Evolutionary conservation across 495 filamentous ascomycete species (phyloP), one percentile per base, ranked within the genome.

Genomic region (Aspergillus sparsus): DNA sequence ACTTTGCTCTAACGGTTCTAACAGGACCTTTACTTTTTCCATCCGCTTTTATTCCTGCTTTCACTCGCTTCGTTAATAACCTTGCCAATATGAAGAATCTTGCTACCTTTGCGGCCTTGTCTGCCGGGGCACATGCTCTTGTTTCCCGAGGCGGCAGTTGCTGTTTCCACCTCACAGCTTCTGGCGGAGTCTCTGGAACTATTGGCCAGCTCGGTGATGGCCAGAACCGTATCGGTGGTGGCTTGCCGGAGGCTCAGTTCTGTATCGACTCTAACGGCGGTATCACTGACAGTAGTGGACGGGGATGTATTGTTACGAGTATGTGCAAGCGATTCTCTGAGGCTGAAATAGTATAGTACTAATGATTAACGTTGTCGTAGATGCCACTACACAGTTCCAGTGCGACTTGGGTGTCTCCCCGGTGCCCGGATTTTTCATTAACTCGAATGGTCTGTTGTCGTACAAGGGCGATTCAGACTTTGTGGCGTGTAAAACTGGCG

Each of bases 291-390:
- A 57, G 63, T 55, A 73, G 68, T 53, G 78, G 80, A 37, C 76
- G 82, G 50, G 82, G 83, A 41, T 88, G 85, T 55, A 81, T 87
- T 60, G 60, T 87, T 33, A 87, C 84, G 32, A 67, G 80, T 83
- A 63, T 52, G 65, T 27, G 21, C 47, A 68, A 27, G 56, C 6
- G 16, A 18, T 54, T 3, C 50, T 7, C 41, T 21, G 9, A 42
- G 15, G 44, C 61, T 67, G 36, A 61, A 9, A 53, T 53, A 37
- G 10, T 1, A n/a, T 27, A 1, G 42, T 16, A 16, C 46, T 64
- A 57, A 65, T 58, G 36, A 62, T 64, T 50, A 61, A 52, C 37
- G 47, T 54, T 15, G 31, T 39, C 63, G 15, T 54, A 83, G 80
- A 79, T 9, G 76, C 80, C 3, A 84, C 82, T 6, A 81, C 80